A percentile compares a stretch with the other conserved stretches of the same genome.
These are phyloP conservation scores for Rhododendron mucronatum DNA, from an alignment of 148 eudicot species.

Conservation along the genomic window DNA sequence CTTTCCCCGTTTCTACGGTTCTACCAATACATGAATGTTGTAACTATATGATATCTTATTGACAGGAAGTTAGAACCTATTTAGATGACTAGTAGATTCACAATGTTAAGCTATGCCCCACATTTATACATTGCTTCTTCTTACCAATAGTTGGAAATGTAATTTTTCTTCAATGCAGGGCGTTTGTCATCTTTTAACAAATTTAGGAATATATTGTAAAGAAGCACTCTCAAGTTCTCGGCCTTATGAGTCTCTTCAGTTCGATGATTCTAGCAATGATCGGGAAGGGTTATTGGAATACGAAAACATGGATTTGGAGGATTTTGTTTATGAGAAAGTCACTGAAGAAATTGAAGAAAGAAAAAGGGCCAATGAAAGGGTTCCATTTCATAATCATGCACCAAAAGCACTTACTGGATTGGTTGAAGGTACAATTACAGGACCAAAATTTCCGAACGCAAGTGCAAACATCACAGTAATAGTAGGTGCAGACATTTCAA, in stretches of 20 bases:
- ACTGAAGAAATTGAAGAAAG: slow-evolving; percentile 46
- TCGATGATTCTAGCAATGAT: slow-evolving; percentile 45
- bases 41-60: not conserved
- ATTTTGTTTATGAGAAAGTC: slow-evolving; percentile 43
- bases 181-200: slow-evolving; percentile 75
- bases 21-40: not conserved
- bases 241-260: slow-evolving; percentile 46
- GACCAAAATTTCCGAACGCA: not conserved
- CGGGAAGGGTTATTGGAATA: slow-evolving; percentile 39
- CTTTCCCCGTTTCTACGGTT: not conserved
- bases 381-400: slow-evolving; percentile 63
- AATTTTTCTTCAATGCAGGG: slow-evolving; percentile 42
- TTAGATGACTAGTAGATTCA: not conserved
- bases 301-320: slow-evolving; percentile 85
- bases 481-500: not conserved
- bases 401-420: slow-evolving; percentile 56
- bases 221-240: slow-evolving; percentile 44
- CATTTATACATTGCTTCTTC: not conserved
- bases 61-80: not conserved
- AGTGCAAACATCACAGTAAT: not conserved
- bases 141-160: not conserved
- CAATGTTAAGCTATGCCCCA: not conserved
- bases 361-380: slow-evolving; percentile 37
- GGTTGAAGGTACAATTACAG: slow-evolving; percentile 54
- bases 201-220: slow-evolving; percentile 62